A percentile compares a stretch with the other conserved stretches of the same genome.
Evolutionary conservation across 768 basidiomycete genomes (phyloP).

Genomic region (Lyophyllum shimeji): DNA sequence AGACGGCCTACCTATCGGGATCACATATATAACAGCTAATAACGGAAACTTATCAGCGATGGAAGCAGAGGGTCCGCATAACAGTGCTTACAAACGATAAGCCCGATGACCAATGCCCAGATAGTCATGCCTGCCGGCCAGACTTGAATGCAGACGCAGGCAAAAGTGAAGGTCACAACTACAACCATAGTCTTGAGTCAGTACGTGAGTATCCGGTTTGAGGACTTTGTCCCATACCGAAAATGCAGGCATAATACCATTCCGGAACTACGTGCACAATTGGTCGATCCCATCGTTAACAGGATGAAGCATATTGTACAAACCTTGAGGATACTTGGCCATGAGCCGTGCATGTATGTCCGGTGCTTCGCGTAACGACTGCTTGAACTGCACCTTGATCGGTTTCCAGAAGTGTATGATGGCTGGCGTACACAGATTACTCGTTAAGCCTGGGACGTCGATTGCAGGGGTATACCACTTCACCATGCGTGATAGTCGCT

Average conservation of each 20-base stretch:
- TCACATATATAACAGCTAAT: slow-evolving; percentile 53
- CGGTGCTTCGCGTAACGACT: slow-evolving; percentile 51
- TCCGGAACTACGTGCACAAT: slow-evolving; percentile 46
- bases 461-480: not conserved
- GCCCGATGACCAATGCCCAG: slow-evolving; percentile 60
- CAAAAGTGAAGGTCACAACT: slow-evolving; percentile 60
- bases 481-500: slow-evolving; percentile 50
- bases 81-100: slow-evolving; percentile 38
- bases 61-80: slow-evolving; percentile 1
- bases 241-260: slow-evolving; percentile 61
- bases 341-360: slow-evolving; percentile 65
- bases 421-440: slow-evolving; percentile 24
- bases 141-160: slow-evolving; percentile 56
- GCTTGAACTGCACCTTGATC: slow-evolving; percentile 49
- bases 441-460: not conserved
- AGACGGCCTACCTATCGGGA: slow-evolving; percentile 64
- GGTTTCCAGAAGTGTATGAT: slow-evolving; percentile 59
- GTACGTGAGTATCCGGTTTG: not conserved
- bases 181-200: not conserved
- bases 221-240: slow-evolving; percentile 28
- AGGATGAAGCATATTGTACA: not conserved
- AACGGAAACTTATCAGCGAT: slow-evolving; percentile 1
- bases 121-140: slow-evolving; percentile 71
- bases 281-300: not conserved
- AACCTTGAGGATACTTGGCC: slow-evolving; percentile 50